Evolutionary conservation across 768 basidiomycete genomes (phyloP).

Genomic region (Tylopilus felleus): DNA sequence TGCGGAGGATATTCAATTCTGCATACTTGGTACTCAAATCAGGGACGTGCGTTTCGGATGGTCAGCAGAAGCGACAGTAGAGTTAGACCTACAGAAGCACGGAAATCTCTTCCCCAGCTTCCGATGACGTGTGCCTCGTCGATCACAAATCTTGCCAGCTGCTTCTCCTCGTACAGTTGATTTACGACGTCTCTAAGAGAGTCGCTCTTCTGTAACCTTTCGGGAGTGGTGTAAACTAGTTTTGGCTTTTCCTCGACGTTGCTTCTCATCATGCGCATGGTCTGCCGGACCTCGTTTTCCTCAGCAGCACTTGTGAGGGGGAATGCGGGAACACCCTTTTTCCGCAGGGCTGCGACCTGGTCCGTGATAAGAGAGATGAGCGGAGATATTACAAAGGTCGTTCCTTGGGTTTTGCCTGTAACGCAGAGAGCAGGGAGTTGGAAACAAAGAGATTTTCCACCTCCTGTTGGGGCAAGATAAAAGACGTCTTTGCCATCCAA

Average conservation of each 20-base stretch:
- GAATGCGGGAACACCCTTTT: slow-evolving; percentile 66
- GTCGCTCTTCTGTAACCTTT: slow-evolving; percentile 69
- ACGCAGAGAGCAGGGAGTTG: slow-evolving; percentile 87
- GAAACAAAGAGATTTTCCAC: slow-evolving; percentile 86
- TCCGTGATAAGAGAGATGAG: slow-evolving; percentile 86
- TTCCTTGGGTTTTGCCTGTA: slow-evolving; percentile 66
- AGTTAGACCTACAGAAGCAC: slow-evolving; percentile 61
- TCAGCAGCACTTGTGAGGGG: slow-evolving; percentile 60
- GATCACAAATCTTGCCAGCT: slow-evolving; percentile 85
- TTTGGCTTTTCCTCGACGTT: slow-evolving; percentile 45
- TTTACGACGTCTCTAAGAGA: slow-evolving; percentile 53
- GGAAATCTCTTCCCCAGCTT: slow-evolving; percentile 92
- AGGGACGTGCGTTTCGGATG: slow-evolving; percentile 4
- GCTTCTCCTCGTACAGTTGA: slow-evolving; percentile 50
- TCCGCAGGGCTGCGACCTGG: slow-evolving; percentile 68
- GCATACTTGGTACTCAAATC: slow-evolving; percentile 51
- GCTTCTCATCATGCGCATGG: slow-evolving; percentile 42
- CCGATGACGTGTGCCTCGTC: slow-evolving; percentile 97
- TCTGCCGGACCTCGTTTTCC: slow-evolving; percentile 36
- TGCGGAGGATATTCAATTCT: slow-evolving; percentile 62
- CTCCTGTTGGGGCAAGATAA: slow-evolving; percentile 95
- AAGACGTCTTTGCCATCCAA: slow-evolving; percentile 84
- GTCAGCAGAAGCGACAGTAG: neutral
- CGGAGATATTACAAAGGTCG: slow-evolving; percentile 89
- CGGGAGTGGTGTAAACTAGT: slow-evolving; percentile 89